A percentile compares a stretch with the other conserved stretches of the same genome.
phyloP scores from a whole-genome alignment of 805 yeast genomes.

The Candida parachauliodes region DNA sequence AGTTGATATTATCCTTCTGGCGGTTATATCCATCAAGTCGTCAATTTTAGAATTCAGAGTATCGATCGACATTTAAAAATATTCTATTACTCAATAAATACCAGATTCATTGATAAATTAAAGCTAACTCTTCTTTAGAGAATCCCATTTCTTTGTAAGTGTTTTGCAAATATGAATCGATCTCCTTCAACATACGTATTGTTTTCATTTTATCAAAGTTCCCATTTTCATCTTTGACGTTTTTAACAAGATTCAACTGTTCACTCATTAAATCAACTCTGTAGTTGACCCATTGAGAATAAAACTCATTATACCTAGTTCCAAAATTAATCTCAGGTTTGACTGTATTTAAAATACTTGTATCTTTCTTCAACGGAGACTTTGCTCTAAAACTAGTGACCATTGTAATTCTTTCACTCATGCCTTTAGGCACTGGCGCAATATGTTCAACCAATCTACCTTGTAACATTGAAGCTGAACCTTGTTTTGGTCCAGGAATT shows the following conservation, averaged over 20 bases:
- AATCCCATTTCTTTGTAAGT: constrained; percentile 26
- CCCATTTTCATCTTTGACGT: constrained; percentile 12
- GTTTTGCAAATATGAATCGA: constrained; percentile 18
- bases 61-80: background rate
- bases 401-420: constrained; percentile 38
- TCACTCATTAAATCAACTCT: constrained; percentile 24
- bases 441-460: constrained; percentile 41
- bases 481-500: constrained; percentile 30
- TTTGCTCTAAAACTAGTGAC: constrained; percentile 39
- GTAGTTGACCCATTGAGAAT: constrained; percentile 35
- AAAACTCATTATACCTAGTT: constrained; percentile 30
- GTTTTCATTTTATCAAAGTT: constrained; percentile 24
- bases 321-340: constrained; percentile 39
- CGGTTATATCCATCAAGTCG: too few species aligned
- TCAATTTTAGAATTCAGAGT: too few species aligned
- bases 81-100: background rate
- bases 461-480: constrained; percentile 36
- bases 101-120: constrained; percentile 3
- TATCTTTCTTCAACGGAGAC: constrained; percentile 23
- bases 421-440: constrained; percentile 35
- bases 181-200: constrained; percentile 18
- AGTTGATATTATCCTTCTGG: too few species aligned
- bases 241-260: constrained; percentile 21
- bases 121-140: constrained; percentile 1
- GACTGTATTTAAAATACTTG: constrained; percentile 32